Percentiles rank a stretch among this genome's conserved stretches.
These are phyloP conservation scores for Mortierella sp. DNA, from an alignment of 371 early-diverging fungal genomes.

Conservation along the genomic window DNA sequence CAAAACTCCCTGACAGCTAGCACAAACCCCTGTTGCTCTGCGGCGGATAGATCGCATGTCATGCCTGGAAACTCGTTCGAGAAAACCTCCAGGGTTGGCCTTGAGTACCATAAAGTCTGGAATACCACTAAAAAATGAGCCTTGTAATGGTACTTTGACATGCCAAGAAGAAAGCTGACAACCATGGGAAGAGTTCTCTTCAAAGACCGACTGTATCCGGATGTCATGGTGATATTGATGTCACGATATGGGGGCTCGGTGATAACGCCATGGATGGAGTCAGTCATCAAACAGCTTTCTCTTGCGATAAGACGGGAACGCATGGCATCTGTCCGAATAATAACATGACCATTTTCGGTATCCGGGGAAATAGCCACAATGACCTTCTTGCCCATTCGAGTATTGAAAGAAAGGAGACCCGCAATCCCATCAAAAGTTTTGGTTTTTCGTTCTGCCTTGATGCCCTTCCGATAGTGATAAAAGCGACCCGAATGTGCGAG, in stretches of 20 bases:
- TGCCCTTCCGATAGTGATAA: too few relatives aligned
- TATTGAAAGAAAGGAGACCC: not conserved
- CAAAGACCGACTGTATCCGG: not conserved
- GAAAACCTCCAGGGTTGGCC: constrained; percentile 6
- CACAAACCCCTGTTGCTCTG: not conserved
- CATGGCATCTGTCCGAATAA: not conserved
- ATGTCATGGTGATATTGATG: constrained; percentile 9
- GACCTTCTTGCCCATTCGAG: not conserved
- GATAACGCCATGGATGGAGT: not conserved
- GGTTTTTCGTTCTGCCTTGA: not conserved
- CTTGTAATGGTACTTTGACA: constrained; percentile 1
- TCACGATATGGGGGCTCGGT: not conserved
- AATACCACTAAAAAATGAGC: constrained; percentile 6
- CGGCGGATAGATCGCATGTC: constrained; percentile 1
- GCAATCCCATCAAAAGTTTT: not conserved
- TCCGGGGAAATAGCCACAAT: too few relatives aligned
- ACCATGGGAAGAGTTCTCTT: constrained; percentile 3
- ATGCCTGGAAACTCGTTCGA: constrained; percentile 3
- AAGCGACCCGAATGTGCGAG: too few relatives aligned
- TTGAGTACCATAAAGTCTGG: not conserved
- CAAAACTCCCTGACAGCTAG: not conserved
- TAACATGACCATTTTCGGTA: not conserved
- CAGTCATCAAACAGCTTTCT: not conserved
- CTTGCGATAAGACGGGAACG: not conserved
- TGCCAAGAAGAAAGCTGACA: not conserved